Evolutionary conservation across 2,329 filamentous ascomycete genomes (phyloP).

Genomic region (Microcyclospora tardicrescens): DNA sequence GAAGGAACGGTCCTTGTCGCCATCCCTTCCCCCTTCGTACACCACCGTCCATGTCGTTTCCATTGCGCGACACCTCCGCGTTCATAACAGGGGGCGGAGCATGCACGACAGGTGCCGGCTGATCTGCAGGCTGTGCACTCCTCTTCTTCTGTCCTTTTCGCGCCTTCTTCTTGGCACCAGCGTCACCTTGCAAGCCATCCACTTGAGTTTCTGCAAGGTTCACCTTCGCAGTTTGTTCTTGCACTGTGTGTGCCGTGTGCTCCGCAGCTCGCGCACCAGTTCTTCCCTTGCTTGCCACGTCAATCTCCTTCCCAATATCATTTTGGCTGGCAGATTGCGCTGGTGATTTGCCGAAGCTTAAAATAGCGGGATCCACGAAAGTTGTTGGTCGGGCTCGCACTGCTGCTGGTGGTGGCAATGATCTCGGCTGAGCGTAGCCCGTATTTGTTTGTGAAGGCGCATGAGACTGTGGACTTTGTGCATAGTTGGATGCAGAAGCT

Average conservation of each 20-base stretch:
- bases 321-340: slow-evolving; percentile 26
- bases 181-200: slow-evolving; percentile 10
- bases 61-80: slow-evolving; percentile 23
- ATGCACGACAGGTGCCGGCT: background rate
- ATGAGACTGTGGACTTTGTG: background rate
- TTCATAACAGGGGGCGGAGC: slow-evolving; percentile 20
- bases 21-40: slow-evolving; percentile 47
- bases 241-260: no score
- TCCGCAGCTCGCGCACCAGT: slow-evolving; percentile 19
- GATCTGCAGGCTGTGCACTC: slow-evolving; percentile 2
- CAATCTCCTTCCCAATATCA: slow-evolving; percentile 28
- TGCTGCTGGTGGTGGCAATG: slow-evolving; percentile 2
- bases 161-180: slow-evolving; percentile 32
- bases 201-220: slow-evolving; percentile 10
- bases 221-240: slow-evolving; percentile 16
- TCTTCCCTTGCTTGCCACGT: no score
- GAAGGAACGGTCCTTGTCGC: slow-evolving; percentile 54
- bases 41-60: slow-evolving; percentile 25
- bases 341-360: slow-evolving; percentile 46
- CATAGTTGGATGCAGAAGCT: background rate
- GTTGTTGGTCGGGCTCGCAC: slow-evolving; percentile 24
- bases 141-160: slow-evolving; percentile 34
- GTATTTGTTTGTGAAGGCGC: background rate
- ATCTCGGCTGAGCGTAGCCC: background rate
- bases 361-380: slow-evolving; percentile 72